Evolutionary conservation across 331 rosid species (phyloP).

Genomic region (Malus hybrid): DNA sequence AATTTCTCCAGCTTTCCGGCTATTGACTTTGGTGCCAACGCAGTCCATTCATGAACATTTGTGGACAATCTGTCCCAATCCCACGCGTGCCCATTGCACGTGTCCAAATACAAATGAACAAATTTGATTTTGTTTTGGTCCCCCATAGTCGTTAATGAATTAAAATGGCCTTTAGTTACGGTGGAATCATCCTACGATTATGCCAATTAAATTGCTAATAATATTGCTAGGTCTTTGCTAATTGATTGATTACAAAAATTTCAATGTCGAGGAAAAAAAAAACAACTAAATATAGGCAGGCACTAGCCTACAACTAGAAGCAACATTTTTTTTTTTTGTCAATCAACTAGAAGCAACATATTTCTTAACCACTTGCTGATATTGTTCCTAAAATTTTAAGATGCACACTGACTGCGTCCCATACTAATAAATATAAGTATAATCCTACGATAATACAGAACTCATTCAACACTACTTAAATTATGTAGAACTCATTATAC

Average conservation of each 20-base stretch:
- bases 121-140: neutral
- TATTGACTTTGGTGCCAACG: constrained; percentile 18
- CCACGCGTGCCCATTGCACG: neutral
- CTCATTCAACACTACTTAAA: too few species aligned
- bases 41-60: neutral
- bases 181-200: neutral
- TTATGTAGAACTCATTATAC: too few species aligned
- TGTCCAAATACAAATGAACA: neutral
- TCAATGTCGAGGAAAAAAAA: neutral
- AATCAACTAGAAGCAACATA: neutral
- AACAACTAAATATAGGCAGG: neutral
- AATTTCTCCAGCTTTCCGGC: constrained; percentile 4
- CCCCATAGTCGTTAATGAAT: neutral
- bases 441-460: neutral
- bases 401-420: neutral
- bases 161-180: neutral
- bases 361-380: neutral
- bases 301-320: neutral
- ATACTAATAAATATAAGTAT: neutral
- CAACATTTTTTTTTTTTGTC: too few species aligned
- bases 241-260: neutral
- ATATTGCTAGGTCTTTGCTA: neutral
- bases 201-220: neutral
- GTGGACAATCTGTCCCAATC: neutral
- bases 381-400: neutral